Percentiles rank a stretch among this genome's conserved stretches.
These are phyloP conservation scores for Fomitopsis serialis DNA, from an alignment of 768 basidiomycete genomes.

Conservation along the genomic window DNA sequence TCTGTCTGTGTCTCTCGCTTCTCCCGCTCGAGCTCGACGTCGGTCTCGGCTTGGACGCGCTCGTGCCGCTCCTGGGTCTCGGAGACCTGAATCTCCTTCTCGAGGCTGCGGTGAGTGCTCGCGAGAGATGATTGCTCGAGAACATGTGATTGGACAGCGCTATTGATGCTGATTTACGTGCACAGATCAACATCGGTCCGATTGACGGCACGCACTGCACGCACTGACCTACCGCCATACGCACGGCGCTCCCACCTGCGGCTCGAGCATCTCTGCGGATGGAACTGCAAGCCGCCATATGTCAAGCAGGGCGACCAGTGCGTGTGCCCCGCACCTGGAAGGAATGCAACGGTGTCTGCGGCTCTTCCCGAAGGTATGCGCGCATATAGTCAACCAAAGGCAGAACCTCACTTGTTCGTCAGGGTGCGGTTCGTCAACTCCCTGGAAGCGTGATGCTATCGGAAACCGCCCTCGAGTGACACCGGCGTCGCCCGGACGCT, in stretches of 20 bases:
- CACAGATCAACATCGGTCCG: background rate
- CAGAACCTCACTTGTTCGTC: too few relatives aligned
- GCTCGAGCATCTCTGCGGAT: background rate
- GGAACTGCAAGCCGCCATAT: constrained; percentile 3
- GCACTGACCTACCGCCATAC: background rate
- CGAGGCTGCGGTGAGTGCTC: background rate
- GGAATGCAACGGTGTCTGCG: constrained; percentile 1
- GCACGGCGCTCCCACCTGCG: background rate
- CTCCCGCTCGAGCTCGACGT: background rate
- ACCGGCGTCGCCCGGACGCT: background rate
- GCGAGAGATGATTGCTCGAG: too few relatives aligned
- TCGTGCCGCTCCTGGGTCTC: background rate
- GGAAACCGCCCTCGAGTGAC: background rate
- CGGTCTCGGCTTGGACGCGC: background rate
- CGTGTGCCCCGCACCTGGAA: constrained; percentile 1
- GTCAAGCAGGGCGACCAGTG: background rate
- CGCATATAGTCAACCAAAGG: too few relatives aligned
- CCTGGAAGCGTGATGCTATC: background rate
- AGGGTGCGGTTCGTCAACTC: background rate
- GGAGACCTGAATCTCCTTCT: background rate
- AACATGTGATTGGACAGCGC: too few relatives aligned
- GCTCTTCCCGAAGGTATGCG: background rate
- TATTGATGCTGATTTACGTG: background rate
- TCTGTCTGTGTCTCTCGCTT: constrained; percentile 1
- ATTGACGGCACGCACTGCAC: background rate